Evolutionary conservation across 1,139 yeast genomes (phyloP), one percentile per base, ranked within the genome.

Genomic region (Yamadazyma friedrichii): DNA sequence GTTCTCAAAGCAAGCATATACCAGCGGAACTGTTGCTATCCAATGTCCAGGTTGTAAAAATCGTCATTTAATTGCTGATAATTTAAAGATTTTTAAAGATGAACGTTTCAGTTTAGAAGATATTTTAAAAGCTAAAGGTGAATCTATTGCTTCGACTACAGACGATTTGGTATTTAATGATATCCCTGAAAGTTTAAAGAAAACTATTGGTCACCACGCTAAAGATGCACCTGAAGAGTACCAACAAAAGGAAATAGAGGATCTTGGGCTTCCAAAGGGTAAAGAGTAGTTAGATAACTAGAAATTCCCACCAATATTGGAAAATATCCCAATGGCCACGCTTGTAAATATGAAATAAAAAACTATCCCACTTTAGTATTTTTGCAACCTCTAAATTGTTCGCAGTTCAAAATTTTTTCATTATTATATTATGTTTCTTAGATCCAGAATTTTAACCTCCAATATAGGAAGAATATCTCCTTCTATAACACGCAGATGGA

Each of bases 1-100:
- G 3, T 83, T 93, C 55, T 86, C 96, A 13, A 91, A 89, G 52
- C 98, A 93, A 61, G 91, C 97, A 0, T 93, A 93, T 58, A 78
- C 83, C 17, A 71, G 74, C 22, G 98, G 98, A 1, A 83, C 96
- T 0, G 96, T 93, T 3, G 67, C 88, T 42, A 84, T 93, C 29
- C 91, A 88, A 56, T 93, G 98, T 57, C 98, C 98, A 0, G 86
- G 89, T 9, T 91, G 98, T 62, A 78, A 85, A 51, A 81, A 78
- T 56, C 78, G 97, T 48, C 98, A 93, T 57, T 68, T 93, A 55
- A 91, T 93, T 40, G 96, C 98, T 1, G 98, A 93, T 58, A 95
- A 91, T 61, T 70, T 93, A 52, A 87, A 69, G 63, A 87, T 93
- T 38, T 89, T 91, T 57, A 79, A 82, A 12, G 96, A 91, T 57